phyloP scores from a whole-genome alignment of 1,284 basidiomycete genomes.

The Puccinia horiana region DNA sequence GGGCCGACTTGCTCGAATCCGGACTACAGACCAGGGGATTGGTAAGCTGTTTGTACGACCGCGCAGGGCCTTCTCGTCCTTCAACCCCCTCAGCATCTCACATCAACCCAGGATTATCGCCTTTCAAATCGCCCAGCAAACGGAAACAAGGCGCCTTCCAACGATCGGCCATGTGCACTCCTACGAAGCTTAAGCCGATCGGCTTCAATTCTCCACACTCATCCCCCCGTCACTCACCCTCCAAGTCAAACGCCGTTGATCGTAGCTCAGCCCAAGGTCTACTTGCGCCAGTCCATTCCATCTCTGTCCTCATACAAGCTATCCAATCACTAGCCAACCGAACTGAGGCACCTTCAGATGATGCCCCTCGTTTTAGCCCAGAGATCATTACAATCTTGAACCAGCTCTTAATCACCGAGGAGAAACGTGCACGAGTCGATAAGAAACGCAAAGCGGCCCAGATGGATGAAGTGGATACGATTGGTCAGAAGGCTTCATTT shows the following conservation, averaged over 20 bases:
- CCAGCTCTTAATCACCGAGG: constrained; percentile 18
- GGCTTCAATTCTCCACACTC: constrained; percentile 25
- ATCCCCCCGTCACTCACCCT: not conserved
- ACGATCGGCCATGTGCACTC: constrained; percentile 24
- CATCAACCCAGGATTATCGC: not conserved
- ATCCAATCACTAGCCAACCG: constrained; percentile 19
- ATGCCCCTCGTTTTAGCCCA: constrained; percentile 20
- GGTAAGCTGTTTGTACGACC: constrained; percentile 20
- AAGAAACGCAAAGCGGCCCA: constrained; percentile 32
- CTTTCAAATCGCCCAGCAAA: constrained; percentile 30
- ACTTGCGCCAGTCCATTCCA: constrained; percentile 12
- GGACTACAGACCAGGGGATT: constrained; percentile 38
- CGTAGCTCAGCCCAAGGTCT: not conserved
- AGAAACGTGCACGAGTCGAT: not conserved
- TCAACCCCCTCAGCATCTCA: constrained; percentile 16
- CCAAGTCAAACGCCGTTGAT: not conserved
- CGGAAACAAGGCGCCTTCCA: constrained; percentile 25
- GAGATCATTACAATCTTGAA: constrained; percentile 29
- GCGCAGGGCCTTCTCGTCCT: constrained; percentile 10
- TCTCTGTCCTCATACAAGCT: constrained; percentile 27
- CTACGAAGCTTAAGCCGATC: constrained; percentile 18
- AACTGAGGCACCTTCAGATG: not conserved
- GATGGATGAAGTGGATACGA: not conserved
- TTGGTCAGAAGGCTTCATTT: constrained; percentile 8
- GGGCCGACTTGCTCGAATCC: constrained; percentile 41